Evolutionary conservation across 352 stramenopile species (phyloP).

Genomic region (Aphanomyces invadans): DNA sequence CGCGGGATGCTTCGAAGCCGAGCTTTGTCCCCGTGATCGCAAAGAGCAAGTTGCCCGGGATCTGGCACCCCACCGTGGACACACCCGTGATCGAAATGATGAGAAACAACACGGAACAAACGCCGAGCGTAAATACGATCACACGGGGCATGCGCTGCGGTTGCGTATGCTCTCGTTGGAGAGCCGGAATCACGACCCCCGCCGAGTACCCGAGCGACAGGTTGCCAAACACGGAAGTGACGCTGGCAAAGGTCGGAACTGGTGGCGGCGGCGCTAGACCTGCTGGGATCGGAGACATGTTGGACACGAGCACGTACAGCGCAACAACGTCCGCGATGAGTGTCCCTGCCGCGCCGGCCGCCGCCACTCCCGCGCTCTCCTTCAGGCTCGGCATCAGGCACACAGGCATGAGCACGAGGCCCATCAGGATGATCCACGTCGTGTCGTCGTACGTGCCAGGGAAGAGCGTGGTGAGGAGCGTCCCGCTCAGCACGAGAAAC

Average conservation of each 20-base stretch:
- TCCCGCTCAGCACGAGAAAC: constrained; percentile 26
- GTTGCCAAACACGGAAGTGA: constrained; percentile 27
- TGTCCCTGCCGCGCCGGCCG: constrained; percentile 23
- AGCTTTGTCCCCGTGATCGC: constrained; percentile 27
- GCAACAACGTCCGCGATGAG: constrained; percentile 26
- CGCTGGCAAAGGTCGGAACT: constrained; percentile 21
- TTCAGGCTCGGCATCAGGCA: constrained; percentile 28
- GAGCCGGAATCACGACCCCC: constrained; percentile 26
- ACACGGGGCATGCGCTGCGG: constrained; percentile 27
- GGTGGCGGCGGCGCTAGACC: constrained; percentile 7
- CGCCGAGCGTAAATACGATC: constrained; percentile 25
- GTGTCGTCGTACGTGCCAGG: constrained; percentile 21
- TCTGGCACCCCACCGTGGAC: constrained; percentile 26
- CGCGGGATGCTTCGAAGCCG: constrained; percentile 14
- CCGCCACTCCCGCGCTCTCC: constrained; percentile 25
- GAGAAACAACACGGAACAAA: constrained; percentile 26
- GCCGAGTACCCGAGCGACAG: constrained; percentile 26
- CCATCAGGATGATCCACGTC: constrained; percentile 28
- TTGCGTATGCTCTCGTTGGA: constrained; percentile 26
- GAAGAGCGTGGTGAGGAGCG: constrained; percentile 24
- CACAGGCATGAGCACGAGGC: constrained; percentile 24
- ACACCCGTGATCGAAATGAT: constrained; percentile 22
- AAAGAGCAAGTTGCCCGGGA: constrained; percentile 28
- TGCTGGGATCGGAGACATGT: constrained; percentile 19
- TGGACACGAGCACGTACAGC: constrained; percentile 20